phyloP scores from a whole-genome alignment of 305 asterid species.

The Rubia tinctorum region DNA sequence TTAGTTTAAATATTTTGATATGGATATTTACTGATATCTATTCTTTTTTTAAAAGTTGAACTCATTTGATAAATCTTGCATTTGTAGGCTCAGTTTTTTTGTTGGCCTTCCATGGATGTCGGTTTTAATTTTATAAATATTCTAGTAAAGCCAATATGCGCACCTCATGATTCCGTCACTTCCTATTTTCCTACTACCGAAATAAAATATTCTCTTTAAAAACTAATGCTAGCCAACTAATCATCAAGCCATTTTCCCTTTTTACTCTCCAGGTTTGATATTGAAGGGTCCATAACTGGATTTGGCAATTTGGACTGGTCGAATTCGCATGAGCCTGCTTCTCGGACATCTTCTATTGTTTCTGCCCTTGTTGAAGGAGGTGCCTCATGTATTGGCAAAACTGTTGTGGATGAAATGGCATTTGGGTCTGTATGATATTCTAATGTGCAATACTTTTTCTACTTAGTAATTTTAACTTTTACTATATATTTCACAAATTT shows the following conservation, averaged over 20 bases:
- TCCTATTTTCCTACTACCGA: neutral
- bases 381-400: constrained; percentile 88
- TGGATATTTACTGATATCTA: neutral
- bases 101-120: neutral
- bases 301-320: constrained; percentile 98
- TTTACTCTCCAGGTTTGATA: constrained; percentile 62
- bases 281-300: constrained; percentile 81
- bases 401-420: constrained; percentile 93
- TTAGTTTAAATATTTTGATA: neutral
- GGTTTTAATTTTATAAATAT: constrained; percentile 1
- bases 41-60: neutral
- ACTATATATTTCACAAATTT: neutral
- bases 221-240: neutral
- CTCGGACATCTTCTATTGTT: constrained; percentile 67
- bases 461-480: neutral
- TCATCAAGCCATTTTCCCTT: neutral
- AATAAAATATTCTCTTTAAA: neutral
- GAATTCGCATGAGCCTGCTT: constrained; percentile 77
- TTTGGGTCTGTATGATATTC: constrained; percentile 46
- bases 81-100: neutral
- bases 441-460: neutral
- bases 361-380: constrained; percentile 91
- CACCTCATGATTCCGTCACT: neutral
- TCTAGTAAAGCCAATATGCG: neutral
- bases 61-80: neutral